Percentiles rank a stretch among this genome's conserved stretches.
Evolutionary conservation across 1,284 basidiomycete species (phyloP).

Genomic region (Ceratobasidium sp.): DNA sequence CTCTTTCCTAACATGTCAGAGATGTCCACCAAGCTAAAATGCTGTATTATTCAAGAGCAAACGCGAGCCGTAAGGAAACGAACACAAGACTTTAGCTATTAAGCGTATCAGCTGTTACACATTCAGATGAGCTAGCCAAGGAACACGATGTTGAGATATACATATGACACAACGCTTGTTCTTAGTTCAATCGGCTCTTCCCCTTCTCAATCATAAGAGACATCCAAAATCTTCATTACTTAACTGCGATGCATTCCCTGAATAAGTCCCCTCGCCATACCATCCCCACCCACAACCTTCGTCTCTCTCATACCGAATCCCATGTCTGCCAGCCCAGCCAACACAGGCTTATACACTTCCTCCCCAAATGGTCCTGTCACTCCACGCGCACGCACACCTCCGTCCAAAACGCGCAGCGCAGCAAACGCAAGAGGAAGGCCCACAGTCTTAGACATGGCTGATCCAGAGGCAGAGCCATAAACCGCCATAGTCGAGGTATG

Average conservation of each 20-base stretch:
- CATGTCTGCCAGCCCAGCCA: conserved; percentile 67
- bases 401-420: conserved; percentile 76
- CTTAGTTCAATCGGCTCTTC: not conserved
- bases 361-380: conserved; percentile 72
- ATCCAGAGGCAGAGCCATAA: conserved; percentile 71
- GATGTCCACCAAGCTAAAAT: too few relatives aligned
- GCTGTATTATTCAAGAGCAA: too few relatives aligned
- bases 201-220: not conserved
- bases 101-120: too few relatives aligned
- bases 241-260: not conserved
- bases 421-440: conserved; percentile 87
- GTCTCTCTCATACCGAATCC: conserved; percentile 77
- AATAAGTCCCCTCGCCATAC: conserved; percentile 23
- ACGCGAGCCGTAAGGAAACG: too few relatives aligned
- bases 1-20: too few relatives aligned
- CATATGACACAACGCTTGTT: too few relatives aligned
- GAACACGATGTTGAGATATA: too few relatives aligned
- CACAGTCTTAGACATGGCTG: conserved; percentile 91
- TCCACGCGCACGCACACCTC: conserved; percentile 67
- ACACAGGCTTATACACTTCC: conserved; percentile 69
- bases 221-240: not conserved
- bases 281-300: conserved; percentile 46
- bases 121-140: too few relatives aligned
- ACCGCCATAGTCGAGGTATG: conserved; percentile 80
- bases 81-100: too few relatives aligned